Percentiles rank a stretch among this genome's conserved stretches.
These are phyloP conservation scores for Volutella citrinella DNA, from an alignment of 2,329 filamentous ascomycete genomes.

Conservation along the genomic window DNA sequence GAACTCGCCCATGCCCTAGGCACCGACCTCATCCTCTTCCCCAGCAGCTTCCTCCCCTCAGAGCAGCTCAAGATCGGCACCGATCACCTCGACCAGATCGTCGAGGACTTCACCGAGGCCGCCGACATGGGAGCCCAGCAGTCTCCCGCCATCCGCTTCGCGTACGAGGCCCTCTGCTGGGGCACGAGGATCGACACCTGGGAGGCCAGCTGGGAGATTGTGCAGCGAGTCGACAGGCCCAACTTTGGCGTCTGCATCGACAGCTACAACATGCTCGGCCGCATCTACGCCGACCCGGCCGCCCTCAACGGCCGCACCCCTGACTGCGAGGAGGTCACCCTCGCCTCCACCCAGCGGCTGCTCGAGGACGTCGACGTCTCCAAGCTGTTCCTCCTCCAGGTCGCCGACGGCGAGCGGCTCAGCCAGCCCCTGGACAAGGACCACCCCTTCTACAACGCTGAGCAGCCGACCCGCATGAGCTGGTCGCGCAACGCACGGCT, in stretches of 20 bases:
- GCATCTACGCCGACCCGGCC: conserved; percentile 68
- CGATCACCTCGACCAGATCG: conserved; percentile 51
- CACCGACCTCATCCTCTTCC: conserved; percentile 73
- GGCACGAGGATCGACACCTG: conserved; percentile 68
- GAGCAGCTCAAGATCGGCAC: conserved; percentile 40
- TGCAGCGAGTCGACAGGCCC: conserved; percentile 59
- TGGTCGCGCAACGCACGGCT: conserved; percentile 73
- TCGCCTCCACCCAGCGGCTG: conserved; percentile 52
- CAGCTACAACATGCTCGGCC: conserved; percentile 73
- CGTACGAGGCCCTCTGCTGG: conserved; percentile 73
- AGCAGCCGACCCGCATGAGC: conserved; percentile 59
- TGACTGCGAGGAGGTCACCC: conserved; percentile 54
- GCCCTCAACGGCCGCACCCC: conserved; percentile 46
- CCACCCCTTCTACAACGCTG: conserved; percentile 32
- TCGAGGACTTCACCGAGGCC: conserved; percentile 59
- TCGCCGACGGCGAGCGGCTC: conserved; percentile 70
- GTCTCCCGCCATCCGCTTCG: conserved; percentile 59
- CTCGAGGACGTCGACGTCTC: conserved; percentile 52
- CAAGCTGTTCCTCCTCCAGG: conserved; percentile 74
- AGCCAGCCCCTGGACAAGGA: conserved; percentile 53
- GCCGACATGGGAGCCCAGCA: conserved; percentile 64
- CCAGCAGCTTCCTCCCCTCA: conserved; percentile 63
- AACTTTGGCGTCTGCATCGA: conserved; percentile 79
- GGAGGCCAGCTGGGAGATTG: conserved; percentile 69
- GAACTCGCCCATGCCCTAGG: conserved; percentile 58